A percentile compares a stretch with the other conserved stretches of the same genome.
These are phyloP conservation scores for Nelumbo lutea DNA, from an alignment of 164 flowering plant genomes.

Conservation along the genomic window DNA sequence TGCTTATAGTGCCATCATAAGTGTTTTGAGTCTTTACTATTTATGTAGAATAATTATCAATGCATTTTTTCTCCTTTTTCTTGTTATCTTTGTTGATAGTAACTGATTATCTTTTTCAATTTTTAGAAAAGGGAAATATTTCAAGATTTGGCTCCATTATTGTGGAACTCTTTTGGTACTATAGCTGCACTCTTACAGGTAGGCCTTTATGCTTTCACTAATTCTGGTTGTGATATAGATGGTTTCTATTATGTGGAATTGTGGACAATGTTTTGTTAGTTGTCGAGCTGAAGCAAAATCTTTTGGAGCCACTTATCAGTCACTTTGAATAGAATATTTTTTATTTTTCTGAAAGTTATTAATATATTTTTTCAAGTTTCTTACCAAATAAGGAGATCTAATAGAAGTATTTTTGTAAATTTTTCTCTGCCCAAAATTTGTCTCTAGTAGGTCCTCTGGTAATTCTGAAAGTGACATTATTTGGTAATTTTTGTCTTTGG, in stretches of 20 bases:
- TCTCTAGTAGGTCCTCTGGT: too few relatives aligned
- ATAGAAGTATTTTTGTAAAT: too few relatives aligned
- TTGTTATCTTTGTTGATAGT: too few relatives aligned
- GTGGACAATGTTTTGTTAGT: background rate
- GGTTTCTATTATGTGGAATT: background rate
- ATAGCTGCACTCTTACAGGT: slow-evolving; percentile 88
- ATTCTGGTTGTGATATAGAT: background rate
- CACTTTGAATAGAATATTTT: background rate
- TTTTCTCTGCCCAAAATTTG: too few relatives aligned
- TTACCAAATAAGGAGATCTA: background rate
- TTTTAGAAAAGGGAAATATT: slow-evolving; percentile 70
- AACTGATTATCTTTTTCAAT: slow-evolving; percentile 11
- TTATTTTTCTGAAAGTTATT: background rate
- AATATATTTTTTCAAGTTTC: background rate
- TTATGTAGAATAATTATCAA: too few relatives aligned
- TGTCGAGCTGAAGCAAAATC: background rate
- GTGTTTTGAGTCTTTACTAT: too few relatives aligned
- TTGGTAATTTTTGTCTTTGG: too few relatives aligned
- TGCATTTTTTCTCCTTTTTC: too few relatives aligned
- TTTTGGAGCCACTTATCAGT: background rate
- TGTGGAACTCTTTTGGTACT: slow-evolving; percentile 89
- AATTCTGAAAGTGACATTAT: too few relatives aligned
- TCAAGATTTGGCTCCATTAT: slow-evolving; percentile 79
- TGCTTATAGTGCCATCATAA: too few relatives aligned
- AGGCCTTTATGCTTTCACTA: slow-evolving; percentile 9